These are phyloP conservation scores for Vinca minor DNA, from an alignment of 257 asterid genomes.

Conservation along the genomic window DNA sequence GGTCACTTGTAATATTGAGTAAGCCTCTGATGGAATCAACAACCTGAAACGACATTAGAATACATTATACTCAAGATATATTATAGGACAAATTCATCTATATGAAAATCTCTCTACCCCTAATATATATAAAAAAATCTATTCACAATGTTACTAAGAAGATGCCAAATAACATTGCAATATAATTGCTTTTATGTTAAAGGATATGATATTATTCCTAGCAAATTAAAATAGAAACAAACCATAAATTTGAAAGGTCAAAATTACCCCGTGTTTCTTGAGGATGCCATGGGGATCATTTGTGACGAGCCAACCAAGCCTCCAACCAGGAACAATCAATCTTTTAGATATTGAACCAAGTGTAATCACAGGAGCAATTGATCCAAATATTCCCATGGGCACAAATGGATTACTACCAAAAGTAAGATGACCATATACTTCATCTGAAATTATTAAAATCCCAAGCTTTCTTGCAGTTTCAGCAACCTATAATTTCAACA, in stretches of 20 bases:
- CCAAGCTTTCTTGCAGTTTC: slow-evolving; percentile 54
- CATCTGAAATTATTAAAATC: slow-evolving; percentile 54
- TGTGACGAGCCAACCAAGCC: slow-evolving; percentile 61
- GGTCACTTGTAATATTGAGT: slow-evolving; percentile 35
- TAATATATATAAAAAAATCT: too few relatives aligned
- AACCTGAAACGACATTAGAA: too few relatives aligned
- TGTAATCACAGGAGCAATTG: slow-evolving; percentile 42
- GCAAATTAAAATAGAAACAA: too few relatives aligned
- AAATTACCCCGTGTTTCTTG: slow-evolving; percentile 36
- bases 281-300: slow-evolving; percentile 55
- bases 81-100: too few relatives aligned
- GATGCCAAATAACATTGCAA: too few relatives aligned
- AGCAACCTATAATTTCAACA: slow-evolving; percentile 55
- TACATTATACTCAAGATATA: too few relatives aligned
- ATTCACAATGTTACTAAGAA: too few relatives aligned
- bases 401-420: slow-evolving; percentile 40
- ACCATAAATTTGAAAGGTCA: too few relatives aligned
- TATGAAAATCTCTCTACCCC: too few relatives aligned
- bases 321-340: slow-evolving; percentile 78
- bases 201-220: too few relatives aligned
- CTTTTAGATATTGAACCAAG: slow-evolving; percentile 62
- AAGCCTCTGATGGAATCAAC: slow-evolving; percentile 37
- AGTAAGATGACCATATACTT: slow-evolving; percentile 53
- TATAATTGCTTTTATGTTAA: too few relatives aligned
- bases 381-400: slow-evolving; percentile 51